Percentiles rank a stretch among this genome's conserved stretches.
These are phyloP conservation scores for Hyparrhenia diplandra DNA, from an alignment of 176 grass and related monocot species.

Conservation along the genomic window DNA sequence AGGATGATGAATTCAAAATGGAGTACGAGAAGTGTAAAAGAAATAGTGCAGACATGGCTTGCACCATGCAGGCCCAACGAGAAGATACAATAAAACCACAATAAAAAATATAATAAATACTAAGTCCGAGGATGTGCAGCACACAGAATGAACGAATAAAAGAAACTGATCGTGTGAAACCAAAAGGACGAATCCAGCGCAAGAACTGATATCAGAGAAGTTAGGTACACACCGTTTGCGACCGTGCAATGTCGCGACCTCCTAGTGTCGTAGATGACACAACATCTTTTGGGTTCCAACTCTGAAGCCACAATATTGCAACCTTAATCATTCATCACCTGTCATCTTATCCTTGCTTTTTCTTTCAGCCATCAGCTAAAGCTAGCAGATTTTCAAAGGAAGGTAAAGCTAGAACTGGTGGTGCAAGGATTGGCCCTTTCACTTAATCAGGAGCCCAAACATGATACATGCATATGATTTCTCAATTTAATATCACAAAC, in stretches of 20 bases:
- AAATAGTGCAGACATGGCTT: neutral
- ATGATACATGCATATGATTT: neutral
- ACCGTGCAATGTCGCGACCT: neutral
- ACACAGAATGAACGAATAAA: neutral
- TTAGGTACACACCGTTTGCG: neutral
- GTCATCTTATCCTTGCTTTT: constrained; percentile 8
- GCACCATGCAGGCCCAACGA: neutral
- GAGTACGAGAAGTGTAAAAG: neutral
- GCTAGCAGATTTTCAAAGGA: neutral
- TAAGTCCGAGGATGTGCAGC: neutral
- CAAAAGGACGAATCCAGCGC: neutral
- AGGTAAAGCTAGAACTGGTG: neutral
- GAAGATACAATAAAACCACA: neutral
- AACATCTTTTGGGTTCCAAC: constrained; percentile 32
- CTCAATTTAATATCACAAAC: neutral
- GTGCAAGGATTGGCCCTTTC: neutral
- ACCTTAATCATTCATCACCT: constrained; percentile 22
- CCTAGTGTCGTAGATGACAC: neutral
- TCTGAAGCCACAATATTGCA: constrained; percentile 20
- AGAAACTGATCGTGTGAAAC: neutral
- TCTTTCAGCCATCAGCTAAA: constrained; percentile 17
- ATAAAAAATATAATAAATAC: too few species aligned
- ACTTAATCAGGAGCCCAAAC: neutral
- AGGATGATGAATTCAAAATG: neutral
- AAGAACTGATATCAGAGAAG: neutral